A percentile compares a stretch with the other conserved stretches of the same genome.
Conservation (phyloP, 257 asterid genomes). For the Rauvolfia tetraphylla region DNA sequence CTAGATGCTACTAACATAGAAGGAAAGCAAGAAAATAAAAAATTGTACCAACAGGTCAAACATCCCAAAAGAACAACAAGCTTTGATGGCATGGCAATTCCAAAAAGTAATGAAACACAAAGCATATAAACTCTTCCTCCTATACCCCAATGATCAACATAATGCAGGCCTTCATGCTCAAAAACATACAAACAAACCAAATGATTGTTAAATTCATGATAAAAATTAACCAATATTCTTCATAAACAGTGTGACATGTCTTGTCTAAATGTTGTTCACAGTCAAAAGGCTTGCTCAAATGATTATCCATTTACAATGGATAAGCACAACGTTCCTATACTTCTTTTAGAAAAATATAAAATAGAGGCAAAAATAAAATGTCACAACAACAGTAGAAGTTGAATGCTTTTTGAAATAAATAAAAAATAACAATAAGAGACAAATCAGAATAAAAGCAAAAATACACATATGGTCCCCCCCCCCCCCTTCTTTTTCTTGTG, state of each 20-base stretch:
- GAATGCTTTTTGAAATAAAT: neutral
- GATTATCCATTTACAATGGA: neutral
- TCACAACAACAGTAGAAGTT: neutral
- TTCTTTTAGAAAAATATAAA: neutral
- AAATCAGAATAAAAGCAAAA: neutral
- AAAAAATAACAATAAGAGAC: neutral
- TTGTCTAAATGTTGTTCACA: neutral
- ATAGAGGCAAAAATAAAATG: neutral
- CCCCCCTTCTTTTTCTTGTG: too few relatives aligned
- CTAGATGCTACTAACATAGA: neutral
- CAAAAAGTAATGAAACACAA: neutral
- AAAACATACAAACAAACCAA: neutral
- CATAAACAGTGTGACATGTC: neutral
- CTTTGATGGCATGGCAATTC: neutral
- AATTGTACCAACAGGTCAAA: neutral
- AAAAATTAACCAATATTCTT: neutral
- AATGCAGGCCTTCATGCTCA: neutral
- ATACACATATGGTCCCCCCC: neutral
- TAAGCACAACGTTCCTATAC: neutral
- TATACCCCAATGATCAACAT: too few relatives aligned
- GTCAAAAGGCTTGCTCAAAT: neutral
- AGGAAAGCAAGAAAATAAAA: neutral
- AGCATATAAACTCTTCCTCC: neutral
- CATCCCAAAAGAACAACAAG: neutral
- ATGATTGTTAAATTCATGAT: neutral